Evolutionary conservation across 1,139 yeast species (phyloP).

Genomic region (Geotrichum australiense): DNA sequence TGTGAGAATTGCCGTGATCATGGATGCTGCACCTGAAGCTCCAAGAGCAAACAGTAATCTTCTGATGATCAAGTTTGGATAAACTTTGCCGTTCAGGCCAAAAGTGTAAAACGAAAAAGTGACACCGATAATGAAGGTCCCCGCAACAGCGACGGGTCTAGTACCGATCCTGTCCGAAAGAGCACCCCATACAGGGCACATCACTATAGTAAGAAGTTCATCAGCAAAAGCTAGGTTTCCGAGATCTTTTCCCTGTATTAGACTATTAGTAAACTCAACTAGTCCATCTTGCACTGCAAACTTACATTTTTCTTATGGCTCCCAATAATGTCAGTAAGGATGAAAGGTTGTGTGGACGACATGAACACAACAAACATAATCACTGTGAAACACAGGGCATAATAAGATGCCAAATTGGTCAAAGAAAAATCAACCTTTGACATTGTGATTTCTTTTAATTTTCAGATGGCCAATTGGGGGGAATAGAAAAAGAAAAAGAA

Average conservation of each 20-base stretch:
- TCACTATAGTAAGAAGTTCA: conserved; percentile 47
- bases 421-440: conserved; percentile 14
- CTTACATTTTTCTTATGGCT: conserved; percentile 37
- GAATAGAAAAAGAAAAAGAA: neutral
- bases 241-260: conserved; percentile 45
- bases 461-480: no score
- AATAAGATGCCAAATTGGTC: conserved; percentile 26
- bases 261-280: neutral
- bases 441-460: conserved; percentile 2
- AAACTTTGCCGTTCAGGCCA: conserved; percentile 35
- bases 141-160: conserved; percentile 43
- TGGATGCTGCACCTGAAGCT: conserved; percentile 42
- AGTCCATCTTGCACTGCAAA: neutral
- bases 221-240: conserved; percentile 60
- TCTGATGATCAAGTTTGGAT: conserved; percentile 46
- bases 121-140: conserved; percentile 44
- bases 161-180: conserved; percentile 59
- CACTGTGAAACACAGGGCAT: conserved; percentile 41
- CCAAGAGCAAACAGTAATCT: conserved; percentile 58
- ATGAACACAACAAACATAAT: conserved; percentile 61
- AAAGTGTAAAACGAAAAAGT: conserved; percentile 46
- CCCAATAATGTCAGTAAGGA: conserved; percentile 50
- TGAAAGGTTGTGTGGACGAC: conserved; percentile 62
- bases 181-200: conserved; percentile 62
- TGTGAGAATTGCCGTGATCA: conserved; percentile 47